Evolutionary conservation across 441 rosid species (phyloP), one percentile per base, ranked within the genome.

Genomic region (Mallotus repandus): DNA sequence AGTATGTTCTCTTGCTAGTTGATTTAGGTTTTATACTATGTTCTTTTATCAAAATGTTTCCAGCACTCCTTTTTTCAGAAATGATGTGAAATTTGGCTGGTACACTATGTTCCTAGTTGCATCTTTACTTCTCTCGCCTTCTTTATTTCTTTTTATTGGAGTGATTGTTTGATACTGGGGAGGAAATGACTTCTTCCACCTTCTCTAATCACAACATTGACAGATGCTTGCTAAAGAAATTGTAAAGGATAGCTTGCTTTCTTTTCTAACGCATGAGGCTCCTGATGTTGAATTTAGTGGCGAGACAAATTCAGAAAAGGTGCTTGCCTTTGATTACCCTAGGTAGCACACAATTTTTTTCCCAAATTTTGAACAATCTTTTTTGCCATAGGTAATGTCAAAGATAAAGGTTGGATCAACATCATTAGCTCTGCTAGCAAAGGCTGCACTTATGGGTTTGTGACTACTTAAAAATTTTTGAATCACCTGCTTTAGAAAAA

Each of bases 141-240:
- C 62, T 50, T 52, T 48, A 46, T 13, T 67, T 73, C 54, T 69
- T 54, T 48, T 46, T 14, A 29, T 16, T 68, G 66, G 66, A 70
- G 68, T 52, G 21, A 62, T 69, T 19, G 16, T 19, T 64, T 59
- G 15, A 21, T 58, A 43, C 48, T 2, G 63, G 38, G 19, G 49
- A 56, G 68, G 49, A 69, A 61, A n/a, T 55, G 72, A 72, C 25
- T 60, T 41, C 74, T 32, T 76, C 35, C 19, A n/a, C 7, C 32
- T 18, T 77, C 58, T 68, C 41, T 76, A 78, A 64, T 38, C 78
- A 74, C 72, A 16, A 71, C 70, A 71, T 74, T 64, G 78, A 69
- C 77, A 91, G 98, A 92, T 95, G 96, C 95, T 95, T 46, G 98
- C 98, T 80, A 89, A 88, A 85, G 96, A 89, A 83, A 91, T 95